Percentiles rank a stretch among this genome's conserved stretches.
Evolutionary conservation across 2,329 filamentous ascomycete species (phyloP).

Genomic region (Beauveria sp.): DNA sequence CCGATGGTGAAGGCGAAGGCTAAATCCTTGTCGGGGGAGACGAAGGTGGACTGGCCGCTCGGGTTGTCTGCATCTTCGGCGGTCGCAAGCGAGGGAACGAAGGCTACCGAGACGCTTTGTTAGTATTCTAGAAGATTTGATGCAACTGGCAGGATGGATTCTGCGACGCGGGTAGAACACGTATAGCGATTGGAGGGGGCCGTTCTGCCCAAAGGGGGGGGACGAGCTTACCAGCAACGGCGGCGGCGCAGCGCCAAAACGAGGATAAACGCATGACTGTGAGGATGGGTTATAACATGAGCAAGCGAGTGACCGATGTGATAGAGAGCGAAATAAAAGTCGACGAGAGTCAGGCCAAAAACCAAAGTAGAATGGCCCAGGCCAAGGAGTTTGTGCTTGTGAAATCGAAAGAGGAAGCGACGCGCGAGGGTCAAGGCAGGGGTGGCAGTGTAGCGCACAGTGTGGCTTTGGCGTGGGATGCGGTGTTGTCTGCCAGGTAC

Average conservation of each 20-base stretch:
- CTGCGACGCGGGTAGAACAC: background rate
- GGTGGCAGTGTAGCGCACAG: background rate
- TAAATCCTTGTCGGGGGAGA: slow-evolving; percentile 34
- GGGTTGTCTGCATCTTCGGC: slow-evolving; percentile 23
- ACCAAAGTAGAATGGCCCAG: background rate
- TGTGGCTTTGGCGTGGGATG: background rate
- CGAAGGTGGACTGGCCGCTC: slow-evolving; percentile 33
- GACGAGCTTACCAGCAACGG: slow-evolving; percentile 5
- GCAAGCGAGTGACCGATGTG: background rate
- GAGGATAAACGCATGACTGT: slow-evolving; percentile 4
- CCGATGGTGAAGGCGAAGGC: slow-evolving; percentile 45
- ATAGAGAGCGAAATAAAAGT: background rate
- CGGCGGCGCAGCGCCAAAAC: slow-evolving; percentile 9
- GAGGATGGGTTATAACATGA: background rate
- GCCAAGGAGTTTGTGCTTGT: background rate
- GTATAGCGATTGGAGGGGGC: background rate
- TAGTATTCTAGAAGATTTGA: background rate
- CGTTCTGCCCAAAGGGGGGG: background rate
- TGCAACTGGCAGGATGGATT: too few relatives aligned
- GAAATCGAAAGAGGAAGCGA: slow-evolving; percentile 3
- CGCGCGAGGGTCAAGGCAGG: background rate
- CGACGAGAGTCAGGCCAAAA: background rate
- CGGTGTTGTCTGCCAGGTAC: background rate
- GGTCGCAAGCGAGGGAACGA: slow-evolving; percentile 15
- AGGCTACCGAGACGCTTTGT: slow-evolving; percentile 6